phyloP scores from a whole-genome alignment of 2,329 filamentous ascomycete species.

The Fusarium nematophilum region DNA sequence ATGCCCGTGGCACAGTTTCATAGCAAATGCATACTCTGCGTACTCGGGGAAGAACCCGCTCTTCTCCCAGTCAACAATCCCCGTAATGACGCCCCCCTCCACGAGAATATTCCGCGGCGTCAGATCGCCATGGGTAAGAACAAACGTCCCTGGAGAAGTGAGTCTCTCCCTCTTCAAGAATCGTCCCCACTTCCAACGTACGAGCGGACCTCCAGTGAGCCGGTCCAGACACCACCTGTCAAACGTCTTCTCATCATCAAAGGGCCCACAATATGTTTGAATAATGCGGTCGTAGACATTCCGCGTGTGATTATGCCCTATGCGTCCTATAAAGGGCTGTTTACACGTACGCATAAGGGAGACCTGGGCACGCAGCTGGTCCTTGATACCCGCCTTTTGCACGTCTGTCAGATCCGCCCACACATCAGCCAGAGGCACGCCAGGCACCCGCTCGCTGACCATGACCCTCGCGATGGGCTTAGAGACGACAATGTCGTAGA shows the following conservation, averaged over 20 bases:
- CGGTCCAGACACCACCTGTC: background rate
- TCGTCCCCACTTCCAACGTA: constrained; percentile 4
- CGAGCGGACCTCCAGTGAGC: background rate
- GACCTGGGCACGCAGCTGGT: background rate
- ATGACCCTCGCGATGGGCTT: background rate
- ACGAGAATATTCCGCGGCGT: constrained; percentile 4
- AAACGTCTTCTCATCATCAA: background rate
- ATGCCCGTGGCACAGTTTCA: background rate
- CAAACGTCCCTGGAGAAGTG: background rate
- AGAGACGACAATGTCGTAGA: background rate
- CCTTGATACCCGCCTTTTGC: background rate
- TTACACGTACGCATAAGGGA: background rate
- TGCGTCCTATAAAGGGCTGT: background rate
- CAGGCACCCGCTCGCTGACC: background rate
- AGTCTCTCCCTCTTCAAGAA: background rate
- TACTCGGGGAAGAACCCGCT: constrained; percentile 12
- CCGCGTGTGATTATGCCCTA: background rate
- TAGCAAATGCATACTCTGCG: background rate
- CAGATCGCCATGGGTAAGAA: constrained; percentile 5
- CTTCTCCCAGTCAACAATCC: constrained; percentile 10
- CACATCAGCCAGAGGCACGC: background rate
- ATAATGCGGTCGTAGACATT: background rate
- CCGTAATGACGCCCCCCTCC: background rate
- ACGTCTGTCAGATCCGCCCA: background rate
- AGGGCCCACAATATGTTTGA: background rate